Evolutionary conservation across 768 basidiomycete genomes (phyloP), one percentile per base, ranked within the genome.

Genomic region (Brasilioporus rufonigricans): DNA sequence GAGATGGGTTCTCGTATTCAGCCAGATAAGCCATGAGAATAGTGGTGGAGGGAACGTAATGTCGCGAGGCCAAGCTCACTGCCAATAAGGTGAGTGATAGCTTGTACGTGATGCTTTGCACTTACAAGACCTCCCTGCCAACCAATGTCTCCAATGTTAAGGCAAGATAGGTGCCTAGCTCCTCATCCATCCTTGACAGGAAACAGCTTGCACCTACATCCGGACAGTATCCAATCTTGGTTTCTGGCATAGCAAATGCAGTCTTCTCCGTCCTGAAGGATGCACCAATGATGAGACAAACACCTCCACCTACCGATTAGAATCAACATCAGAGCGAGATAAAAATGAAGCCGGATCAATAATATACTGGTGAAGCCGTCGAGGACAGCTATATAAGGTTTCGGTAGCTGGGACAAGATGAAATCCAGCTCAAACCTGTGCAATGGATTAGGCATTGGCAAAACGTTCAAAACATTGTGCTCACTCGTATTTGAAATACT

Each of bases 41-140:
- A 36, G 87, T 80, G 50, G 85, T 76, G 18, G 91, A 87, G 11
- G 92, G 84, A 50, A 98, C 81, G 65, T 80, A 98, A 71, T 99
- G 97, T 98, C 5, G 96, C 95, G 63, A 98, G 80, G 31, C 97
- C 96, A 64, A 86, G 84, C 59, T 94, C 93, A 64, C 93, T 96
- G 65, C 51, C 56, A 31, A 16, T 36, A 51, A 38, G 16, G 50
- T 61, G 45, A 55, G 23, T 40, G 27, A 62, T 59, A 52, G 61
- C 44, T 44, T 13, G 18, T 48, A 24, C 52, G 38, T 41, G 9
- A 35, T 44, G 24, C 23, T 36, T 57, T 52, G 19, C 48, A 79
- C 91, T 76, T 62, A 93, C 93, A 91, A 96, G 44, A 89, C 91
- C 10, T 85, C 89, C 61, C 93, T 81, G 6, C 96, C 97, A 38